Evolutionary conservation across 1,284 basidiomycete species (phyloP).

Genomic region (Trametes polyzona): DNA sequence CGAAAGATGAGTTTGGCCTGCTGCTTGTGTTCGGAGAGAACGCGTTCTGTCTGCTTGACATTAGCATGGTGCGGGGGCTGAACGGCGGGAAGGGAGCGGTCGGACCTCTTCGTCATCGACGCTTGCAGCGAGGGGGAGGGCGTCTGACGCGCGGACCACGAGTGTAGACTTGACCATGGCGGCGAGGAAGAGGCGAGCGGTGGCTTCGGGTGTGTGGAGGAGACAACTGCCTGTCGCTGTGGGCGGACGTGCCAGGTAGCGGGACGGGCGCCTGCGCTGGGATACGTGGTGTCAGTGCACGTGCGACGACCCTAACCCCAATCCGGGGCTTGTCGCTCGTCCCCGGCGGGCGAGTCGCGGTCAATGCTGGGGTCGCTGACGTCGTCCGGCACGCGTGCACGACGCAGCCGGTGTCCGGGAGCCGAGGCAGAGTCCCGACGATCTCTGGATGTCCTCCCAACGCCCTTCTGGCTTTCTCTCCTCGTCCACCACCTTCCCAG

Average conservation of each 20-base stretch:
- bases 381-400: background rate
- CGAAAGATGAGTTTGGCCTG: slow-evolving; percentile 97
- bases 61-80: slow-evolving; percentile 2
- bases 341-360: no score
- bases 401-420: background rate
- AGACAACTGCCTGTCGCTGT: no score
- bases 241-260: slow-evolving; percentile 10
- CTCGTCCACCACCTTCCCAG: background rate
- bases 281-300: slow-evolving; percentile 25
- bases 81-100: background rate
- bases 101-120: slow-evolving; percentile 93
- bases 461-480: background rate
- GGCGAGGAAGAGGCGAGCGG: background rate
- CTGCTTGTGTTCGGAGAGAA: slow-evolving; percentile 96
- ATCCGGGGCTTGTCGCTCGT: background rate
- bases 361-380: no score
- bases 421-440: background rate
- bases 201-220: background rate
- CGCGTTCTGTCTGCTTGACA: slow-evolving; percentile 78
- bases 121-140: slow-evolving; percentile 90
- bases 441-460: background rate
- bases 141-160: slow-evolving; percentile 90
- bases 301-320: slow-evolving; percentile 14
- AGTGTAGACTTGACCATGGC: slow-evolving; percentile 91
- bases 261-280: slow-evolving; percentile 5